Evolutionary conservation across 2,329 filamentous ascomycete species (phyloP).

Genomic region (Calonectria hongkongensis): DNA sequence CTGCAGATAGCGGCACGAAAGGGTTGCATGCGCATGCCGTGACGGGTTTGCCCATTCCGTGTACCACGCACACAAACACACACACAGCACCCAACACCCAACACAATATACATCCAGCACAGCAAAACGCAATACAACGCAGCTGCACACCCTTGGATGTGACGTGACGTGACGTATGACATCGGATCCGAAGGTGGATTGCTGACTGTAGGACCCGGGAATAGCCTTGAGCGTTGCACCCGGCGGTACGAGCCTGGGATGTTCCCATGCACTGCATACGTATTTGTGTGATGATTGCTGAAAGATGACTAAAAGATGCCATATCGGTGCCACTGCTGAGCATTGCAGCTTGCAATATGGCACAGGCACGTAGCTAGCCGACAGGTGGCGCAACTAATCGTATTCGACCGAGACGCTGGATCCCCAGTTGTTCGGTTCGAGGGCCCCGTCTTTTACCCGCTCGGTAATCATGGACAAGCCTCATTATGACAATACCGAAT

Average conservation of each 20-base stretch:
- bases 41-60: constrained; percentile 29
- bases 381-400: constrained; percentile 8
- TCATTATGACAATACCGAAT: constrained; percentile 14
- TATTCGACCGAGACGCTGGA: constrained; percentile 23
- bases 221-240: constrained; percentile 2
- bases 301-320: constrained; percentile 15
- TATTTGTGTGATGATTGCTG: neutral
- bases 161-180: constrained; percentile 20
- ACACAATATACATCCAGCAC: neutral
- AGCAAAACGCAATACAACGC: neutral
- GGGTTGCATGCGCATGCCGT: constrained; percentile 36
- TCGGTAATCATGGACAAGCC: constrained; percentile 19
- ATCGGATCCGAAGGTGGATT: constrained; percentile 20
- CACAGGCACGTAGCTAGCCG: constrained; percentile 1
- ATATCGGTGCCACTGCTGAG: constrained; percentile 10
- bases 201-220: neutral
- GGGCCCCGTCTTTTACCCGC: constrained; percentile 12
- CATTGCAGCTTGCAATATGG: constrained; percentile 1
- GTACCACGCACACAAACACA: constrained; percentile 16
- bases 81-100: neutral
- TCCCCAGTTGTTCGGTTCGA: constrained; percentile 19
- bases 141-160: constrained; percentile 11
- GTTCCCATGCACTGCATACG: constrained; percentile 10
- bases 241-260: constrained; percentile 13
- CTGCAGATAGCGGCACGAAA: constrained; percentile 38